Percentiles rank a stretch among this genome's conserved stretches.
These are phyloP conservation scores for Chytriomyces confervae DNA, from an alignment of 192 early-diverging fungal species.

Conservation along the genomic window DNA sequence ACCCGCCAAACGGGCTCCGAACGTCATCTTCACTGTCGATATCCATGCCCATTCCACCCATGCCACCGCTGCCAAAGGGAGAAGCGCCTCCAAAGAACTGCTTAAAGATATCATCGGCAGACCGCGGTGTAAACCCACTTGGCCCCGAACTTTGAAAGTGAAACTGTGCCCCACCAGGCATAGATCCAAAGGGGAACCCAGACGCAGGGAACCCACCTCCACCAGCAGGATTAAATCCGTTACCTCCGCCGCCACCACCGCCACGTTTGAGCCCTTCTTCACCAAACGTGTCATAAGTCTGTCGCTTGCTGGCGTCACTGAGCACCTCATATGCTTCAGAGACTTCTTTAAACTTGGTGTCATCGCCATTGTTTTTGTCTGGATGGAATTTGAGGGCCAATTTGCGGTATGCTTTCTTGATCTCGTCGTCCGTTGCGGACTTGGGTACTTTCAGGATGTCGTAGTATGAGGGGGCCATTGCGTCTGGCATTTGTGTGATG, in stretches of 20 bases:
- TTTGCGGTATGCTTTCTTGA: slow-evolving; percentile 72
- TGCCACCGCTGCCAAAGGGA: slow-evolving; percentile 52
- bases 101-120: slow-evolving; percentile 88
- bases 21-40: slow-evolving; percentile 57
- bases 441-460: slow-evolving; percentile 67
- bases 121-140: slow-evolving; percentile 76
- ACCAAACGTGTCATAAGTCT: slow-evolving; percentile 63
- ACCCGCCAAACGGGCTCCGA: slow-evolving; percentile 36
- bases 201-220: slow-evolving; percentile 33
- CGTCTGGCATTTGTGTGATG: neutral
- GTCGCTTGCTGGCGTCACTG: slow-evolving; percentile 57
- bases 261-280: slow-evolving; percentile 62
- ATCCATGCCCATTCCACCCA: slow-evolving; percentile 35
- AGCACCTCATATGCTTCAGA: slow-evolving; percentile 67
- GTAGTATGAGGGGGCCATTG: slow-evolving; percentile 57
- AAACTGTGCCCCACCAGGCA: slow-evolving; percentile 13
- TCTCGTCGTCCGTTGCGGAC: slow-evolving; percentile 66
- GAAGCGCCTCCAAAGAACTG: slow-evolving; percentile 77
- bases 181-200: neutral
- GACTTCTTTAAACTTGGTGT: slow-evolving; percentile 78
- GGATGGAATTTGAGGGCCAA: slow-evolving; percentile 84
- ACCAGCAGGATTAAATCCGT: slow-evolving; percentile 45
- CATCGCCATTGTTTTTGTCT: slow-evolving; percentile 74
- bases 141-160: slow-evolving; percentile 37
- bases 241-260: slow-evolving; percentile 51